Percentiles rank a stretch among this genome's conserved stretches.
Conservation (phyloP, 331 rosid genomes). For the Dryas integrifolia region DNA sequence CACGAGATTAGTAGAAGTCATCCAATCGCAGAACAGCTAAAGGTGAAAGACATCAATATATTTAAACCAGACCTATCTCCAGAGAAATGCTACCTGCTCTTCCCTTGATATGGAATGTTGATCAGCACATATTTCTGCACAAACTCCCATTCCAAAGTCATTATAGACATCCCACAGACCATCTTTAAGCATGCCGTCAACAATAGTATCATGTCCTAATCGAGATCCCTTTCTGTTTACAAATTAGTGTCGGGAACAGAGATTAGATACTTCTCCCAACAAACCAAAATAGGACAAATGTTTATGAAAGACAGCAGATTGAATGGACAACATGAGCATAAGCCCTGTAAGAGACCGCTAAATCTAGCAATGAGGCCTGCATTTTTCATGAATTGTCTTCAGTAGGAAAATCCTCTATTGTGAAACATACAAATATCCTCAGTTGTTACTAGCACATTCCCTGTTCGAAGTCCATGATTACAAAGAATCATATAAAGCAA, state of each 20-base stretch:
- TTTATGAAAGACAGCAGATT: background rate
- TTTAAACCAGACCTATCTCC: constrained; percentile 6
- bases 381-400: background rate
- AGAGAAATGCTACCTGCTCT: constrained; percentile 65
- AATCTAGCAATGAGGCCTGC: background rate
- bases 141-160: constrained; percentile 83
- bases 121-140: constrained; percentile 88
- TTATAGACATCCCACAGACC: constrained; percentile 99
- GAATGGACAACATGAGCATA: background rate
- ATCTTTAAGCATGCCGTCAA: constrained; percentile 94
- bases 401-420: background rate
- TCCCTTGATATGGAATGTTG: constrained; percentile 65
- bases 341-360: too few relatives aligned
- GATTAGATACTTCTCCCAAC: background rate
- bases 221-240: constrained; percentile 83
- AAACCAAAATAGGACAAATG: background rate
- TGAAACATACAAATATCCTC: background rate
- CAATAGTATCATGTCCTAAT: constrained; percentile 73
- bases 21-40: constrained; percentile 1
- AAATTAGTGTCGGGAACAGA: constrained; percentile 20
- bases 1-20: background rate
- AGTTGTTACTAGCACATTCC: background rate
- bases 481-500: constrained; percentile 1
- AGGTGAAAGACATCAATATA: background rate
- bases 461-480: background rate